Conservation (phyloP, 2,329 filamentous ascomycete genomes). For the Cercospora sesami region DNA sequence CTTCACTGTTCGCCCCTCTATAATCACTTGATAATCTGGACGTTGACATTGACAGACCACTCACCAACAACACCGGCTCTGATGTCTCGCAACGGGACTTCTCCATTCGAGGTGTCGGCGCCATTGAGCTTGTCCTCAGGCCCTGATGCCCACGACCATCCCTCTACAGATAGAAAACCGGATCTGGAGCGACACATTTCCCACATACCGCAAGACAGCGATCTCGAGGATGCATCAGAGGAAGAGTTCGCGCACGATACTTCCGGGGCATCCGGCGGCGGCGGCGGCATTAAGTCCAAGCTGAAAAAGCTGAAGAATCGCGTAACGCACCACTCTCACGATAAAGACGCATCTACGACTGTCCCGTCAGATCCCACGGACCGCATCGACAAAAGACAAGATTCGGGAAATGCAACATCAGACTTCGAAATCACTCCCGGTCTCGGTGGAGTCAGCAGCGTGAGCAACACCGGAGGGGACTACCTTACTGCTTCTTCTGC, state of each 20-base stretch:
- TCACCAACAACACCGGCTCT: background rate
- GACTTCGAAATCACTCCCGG: slow-evolving; percentile 18
- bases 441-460: background rate
- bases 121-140: slow-evolving; percentile 6
- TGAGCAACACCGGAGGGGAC: background rate
- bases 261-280: background rate
- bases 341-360: background rate
- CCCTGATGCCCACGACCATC: background rate
- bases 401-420: slow-evolving; percentile 10
- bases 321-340: slow-evolving; percentile 9
- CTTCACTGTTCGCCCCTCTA: background rate
- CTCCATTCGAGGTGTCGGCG: slow-evolving; percentile 13
- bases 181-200: slow-evolving; percentile 21
- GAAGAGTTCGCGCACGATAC: background rate
- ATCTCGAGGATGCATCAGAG: slow-evolving; percentile 6
- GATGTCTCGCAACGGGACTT: background rate
- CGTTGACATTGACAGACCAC: background rate
- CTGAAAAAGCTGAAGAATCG: slow-evolving; percentile 17
- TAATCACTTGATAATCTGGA: background rate
- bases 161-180: slow-evolving; percentile 10
- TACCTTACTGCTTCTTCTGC: background rate
- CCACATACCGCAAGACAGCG: slow-evolving; percentile 19
- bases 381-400: slow-evolving; percentile 4
- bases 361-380: background rate
- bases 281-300: slow-evolving; percentile 7